Evolutionary conservation across 2,329 filamentous ascomycete species (phyloP), one percentile per base, ranked within the genome.

Genomic region (Lasiodiplodia gonubiensis): DNA sequence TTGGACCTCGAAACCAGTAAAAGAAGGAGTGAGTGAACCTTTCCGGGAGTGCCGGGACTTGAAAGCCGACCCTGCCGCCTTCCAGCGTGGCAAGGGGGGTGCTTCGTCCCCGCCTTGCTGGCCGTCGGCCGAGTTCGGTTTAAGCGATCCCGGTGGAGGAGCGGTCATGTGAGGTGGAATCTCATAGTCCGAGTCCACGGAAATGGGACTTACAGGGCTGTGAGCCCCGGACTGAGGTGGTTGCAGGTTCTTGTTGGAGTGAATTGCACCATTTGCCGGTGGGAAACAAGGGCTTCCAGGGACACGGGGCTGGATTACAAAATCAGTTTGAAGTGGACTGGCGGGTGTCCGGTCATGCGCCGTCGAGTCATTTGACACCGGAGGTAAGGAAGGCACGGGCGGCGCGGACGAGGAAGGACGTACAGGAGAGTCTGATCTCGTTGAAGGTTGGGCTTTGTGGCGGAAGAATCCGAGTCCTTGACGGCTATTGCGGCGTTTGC

Each of bases 341-440:
- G 66, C 16, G 14, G 48, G 37, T 21, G 59, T 37, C 49, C 48
- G 49, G 49, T 37, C 35, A 16, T 27, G 55, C 48, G 42, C 16
- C 16, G 25, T 12, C 64, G 35, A 37, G 18, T 59, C 30, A 51
- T 53, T 52, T 30, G 64, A 52, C n/a, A 33, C 23, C 25, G 46
- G 30, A 49, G 64, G 64, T 27, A 57, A 42, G 16, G 52, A 30
- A 60, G 64, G 64, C 39, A 60, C 27, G 18, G 54, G 55, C 39
- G 53, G 54, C 37, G 59, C 35, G 39, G 64, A 60, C 53, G 54
- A 66, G 42, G 55, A 54, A 53, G 66, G 66, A 67, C 66, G 66
- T 67, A 67, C 66, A 33, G 66, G 66, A 46, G 66, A 67, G 23
- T 67, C 66, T 67, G 66, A 61, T 67, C 64, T 67, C 16, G 46